Percentiles rank a stretch among this genome's conserved stretches.
Evolutionary conservation across 306 rosid species (phyloP).

Genomic region (Vigna unguiculata): DNA sequence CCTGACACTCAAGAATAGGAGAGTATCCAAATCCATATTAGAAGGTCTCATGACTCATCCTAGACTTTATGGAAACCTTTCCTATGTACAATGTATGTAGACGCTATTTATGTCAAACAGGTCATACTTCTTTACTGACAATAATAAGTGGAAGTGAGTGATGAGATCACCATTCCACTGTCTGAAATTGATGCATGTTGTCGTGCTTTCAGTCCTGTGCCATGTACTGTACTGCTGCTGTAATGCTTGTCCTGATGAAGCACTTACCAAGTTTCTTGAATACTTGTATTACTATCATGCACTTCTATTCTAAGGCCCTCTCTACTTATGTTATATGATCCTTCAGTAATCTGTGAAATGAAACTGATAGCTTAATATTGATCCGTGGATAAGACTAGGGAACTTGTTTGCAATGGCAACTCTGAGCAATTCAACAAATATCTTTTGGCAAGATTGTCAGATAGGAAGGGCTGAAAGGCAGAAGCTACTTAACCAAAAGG

Average conservation of each 20-base stretch:
- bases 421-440: slow-evolving; percentile 70
- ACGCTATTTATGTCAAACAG: slow-evolving; percentile 29
- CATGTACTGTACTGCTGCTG: neutral
- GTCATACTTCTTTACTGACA: slow-evolving; percentile 33
- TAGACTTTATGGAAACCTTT: slow-evolving; percentile 36
- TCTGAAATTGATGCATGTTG: slow-evolving; percentile 24
- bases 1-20: neutral
- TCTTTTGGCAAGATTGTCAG: slow-evolving; percentile 85
- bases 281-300: slow-evolving; percentile 13
- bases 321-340: slow-evolving; percentile 34
- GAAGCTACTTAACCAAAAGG: slow-evolving; percentile 87
- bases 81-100: slow-evolving; percentile 49
- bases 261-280: slow-evolving; percentile 31
- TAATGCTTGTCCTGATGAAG: slow-evolving; percentile 39
- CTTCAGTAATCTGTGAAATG: slow-evolving; percentile 41
- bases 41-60: slow-evolving; percentile 34
- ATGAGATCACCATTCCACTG: slow-evolving; percentile 49
- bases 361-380: slow-evolving; percentile 41
- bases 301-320: slow-evolving; percentile 24
- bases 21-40: slow-evolving; percentile 26
- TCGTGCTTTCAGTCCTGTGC: slow-evolving; percentile 28
- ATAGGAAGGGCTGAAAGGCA: slow-evolving; percentile 76
- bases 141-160: slow-evolving; percentile 41
- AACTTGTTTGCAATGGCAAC: slow-evolving; percentile 63
- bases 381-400: slow-evolving; percentile 38